These are phyloP conservation scores for Pistacia integerrima DNA, from an alignment of 345 rosid species.

Conservation along the genomic window DNA sequence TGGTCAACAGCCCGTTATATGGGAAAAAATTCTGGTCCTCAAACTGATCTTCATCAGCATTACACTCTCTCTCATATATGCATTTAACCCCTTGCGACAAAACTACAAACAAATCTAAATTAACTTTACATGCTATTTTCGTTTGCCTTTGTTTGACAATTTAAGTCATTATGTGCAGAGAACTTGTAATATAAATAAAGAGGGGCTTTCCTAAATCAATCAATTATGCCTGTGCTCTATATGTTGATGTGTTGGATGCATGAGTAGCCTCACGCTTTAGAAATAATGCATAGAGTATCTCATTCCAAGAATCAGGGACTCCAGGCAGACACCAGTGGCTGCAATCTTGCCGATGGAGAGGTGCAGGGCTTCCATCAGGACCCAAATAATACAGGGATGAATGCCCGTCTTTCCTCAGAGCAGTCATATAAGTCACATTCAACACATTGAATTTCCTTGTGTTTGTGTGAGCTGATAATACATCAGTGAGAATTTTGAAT, in stretches of 20 bases:
- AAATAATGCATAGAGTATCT: conserved; percentile 64
- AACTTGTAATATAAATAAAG: conserved; percentile 20
- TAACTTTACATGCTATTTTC: conserved; percentile 7
- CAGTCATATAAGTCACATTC: conserved; percentile 72
- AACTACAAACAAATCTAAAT: conserved; percentile 13
- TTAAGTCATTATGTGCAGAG: conserved; percentile 19
- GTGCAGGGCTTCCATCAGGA: conserved; percentile 52
- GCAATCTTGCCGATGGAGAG: conserved; percentile 79
- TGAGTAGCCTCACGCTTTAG: conserved; percentile 44
- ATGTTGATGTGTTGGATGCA: conserved; percentile 24
- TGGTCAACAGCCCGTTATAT: conserved; percentile 11
- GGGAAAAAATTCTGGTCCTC: neutral
- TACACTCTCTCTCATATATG: neutral
- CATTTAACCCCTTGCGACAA: neutral
- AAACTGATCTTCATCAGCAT: conserved; percentile 11
- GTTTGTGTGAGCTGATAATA: conserved; percentile 40
- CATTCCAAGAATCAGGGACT: conserved; percentile 93
- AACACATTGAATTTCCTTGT: conserved; percentile 45
- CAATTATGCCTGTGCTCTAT: conserved; percentile 23
- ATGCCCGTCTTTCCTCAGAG: conserved; percentile 83
- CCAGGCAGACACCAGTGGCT: conserved; percentile 99
- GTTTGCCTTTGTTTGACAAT: neutral
- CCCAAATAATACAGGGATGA: conserved; percentile 73
- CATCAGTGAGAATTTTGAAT: conserved; percentile 42
- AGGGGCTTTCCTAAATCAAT: neutral